These are phyloP conservation scores for Fusarium virguliforme DNA, from an alignment of 2,329 filamentous ascomycete genomes.

Conservation along the genomic window DNA sequence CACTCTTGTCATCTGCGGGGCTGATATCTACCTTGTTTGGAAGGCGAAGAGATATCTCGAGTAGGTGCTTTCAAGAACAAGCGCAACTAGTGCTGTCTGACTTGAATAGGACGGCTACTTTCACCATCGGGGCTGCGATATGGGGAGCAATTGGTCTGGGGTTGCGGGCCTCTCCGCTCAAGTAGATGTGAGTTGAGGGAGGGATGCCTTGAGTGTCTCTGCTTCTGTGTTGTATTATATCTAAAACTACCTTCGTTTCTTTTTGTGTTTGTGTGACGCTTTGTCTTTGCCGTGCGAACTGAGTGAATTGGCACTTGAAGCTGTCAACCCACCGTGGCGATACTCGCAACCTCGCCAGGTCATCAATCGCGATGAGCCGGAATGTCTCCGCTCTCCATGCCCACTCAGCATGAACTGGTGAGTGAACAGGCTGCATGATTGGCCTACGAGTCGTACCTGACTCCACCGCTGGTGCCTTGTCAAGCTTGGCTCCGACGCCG, in stretches of 20 bases:
- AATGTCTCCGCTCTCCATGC: not conserved
- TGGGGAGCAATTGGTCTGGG: conserved; percentile 1
- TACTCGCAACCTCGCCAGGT: too few species aligned
- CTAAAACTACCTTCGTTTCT: too few species aligned
- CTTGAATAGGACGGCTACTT: not conserved
- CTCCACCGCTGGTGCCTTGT: not conserved
- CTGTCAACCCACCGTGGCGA: too few species aligned
- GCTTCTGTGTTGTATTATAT: not conserved
- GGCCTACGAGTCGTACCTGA: not conserved
- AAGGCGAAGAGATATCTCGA: conserved; percentile 21
- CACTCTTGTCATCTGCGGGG: conserved; percentile 34
- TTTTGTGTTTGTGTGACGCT: too few species aligned
- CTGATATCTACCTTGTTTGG: conserved; percentile 41
- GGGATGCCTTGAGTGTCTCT: not conserved
- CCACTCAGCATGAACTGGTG: not conserved
- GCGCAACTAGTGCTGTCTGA: not conserved
- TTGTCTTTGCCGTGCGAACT: too few species aligned
- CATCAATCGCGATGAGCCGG: not conserved
- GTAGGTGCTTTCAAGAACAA: conserved; percentile 9
- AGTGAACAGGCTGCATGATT: not conserved
- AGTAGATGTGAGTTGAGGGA: not conserved
- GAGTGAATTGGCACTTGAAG: too few species aligned
- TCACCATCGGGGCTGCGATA: not conserved
- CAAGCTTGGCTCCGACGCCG: not conserved
- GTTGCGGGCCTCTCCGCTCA: not conserved